phyloP scores from a whole-genome alignment of 2,329 filamentous ascomycete species.

The Nigrospora sphaerica region DNA sequence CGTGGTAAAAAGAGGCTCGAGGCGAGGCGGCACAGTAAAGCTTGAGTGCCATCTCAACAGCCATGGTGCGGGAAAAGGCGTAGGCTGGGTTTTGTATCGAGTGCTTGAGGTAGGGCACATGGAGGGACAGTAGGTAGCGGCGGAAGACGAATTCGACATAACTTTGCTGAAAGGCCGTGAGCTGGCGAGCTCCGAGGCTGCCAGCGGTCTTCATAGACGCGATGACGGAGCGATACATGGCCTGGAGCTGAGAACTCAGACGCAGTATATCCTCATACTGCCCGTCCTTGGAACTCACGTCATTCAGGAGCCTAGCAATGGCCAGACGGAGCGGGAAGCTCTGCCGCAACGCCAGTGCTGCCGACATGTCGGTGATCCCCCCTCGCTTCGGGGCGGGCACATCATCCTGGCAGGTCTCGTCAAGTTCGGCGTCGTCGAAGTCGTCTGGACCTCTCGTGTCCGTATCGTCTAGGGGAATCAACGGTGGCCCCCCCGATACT shows the following conservation, averaged over 20 bases:
- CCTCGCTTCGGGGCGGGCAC: slow-evolving; percentile 40
- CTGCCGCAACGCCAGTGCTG: slow-evolving; percentile 38
- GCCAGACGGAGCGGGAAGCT: slow-evolving; percentile 35
- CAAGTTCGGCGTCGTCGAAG: slow-evolving; percentile 41
- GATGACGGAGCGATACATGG: slow-evolving; percentile 32
- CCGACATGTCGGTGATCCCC: slow-evolving; percentile 39
- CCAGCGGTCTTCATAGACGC: slow-evolving; percentile 19
- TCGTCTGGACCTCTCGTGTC: slow-evolving; percentile 42
- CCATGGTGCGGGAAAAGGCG: slow-evolving; percentile 41
- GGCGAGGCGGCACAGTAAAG: slow-evolving; percentile 34
- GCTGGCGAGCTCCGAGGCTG: slow-evolving; percentile 11
- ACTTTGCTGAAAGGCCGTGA: slow-evolving; percentile 31
- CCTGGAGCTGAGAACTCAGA: slow-evolving; percentile 33
- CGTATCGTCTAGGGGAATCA: slow-evolving; percentile 36
- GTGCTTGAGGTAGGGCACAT: slow-evolving; percentile 41
- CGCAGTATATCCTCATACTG: slow-evolving; percentile 37
- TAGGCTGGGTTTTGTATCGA: slow-evolving; percentile 34
- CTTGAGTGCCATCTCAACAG: slow-evolving; percentile 39
- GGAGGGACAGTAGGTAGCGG: slow-evolving; percentile 47
- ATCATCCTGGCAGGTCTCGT: slow-evolving; percentile 44
- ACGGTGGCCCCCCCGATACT: slow-evolving; percentile 35
- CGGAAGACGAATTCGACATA: slow-evolving; percentile 44
- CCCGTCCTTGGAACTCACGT: slow-evolving; percentile 21
- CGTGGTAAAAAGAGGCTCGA: slow-evolving; percentile 2
- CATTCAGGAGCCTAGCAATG: slow-evolving; percentile 35